Percentiles rank a stretch among this genome's conserved stretches.
These are phyloP conservation scores for Rhodotorula sphaerocarpa DNA, from an alignment of 768 basidiomycete species.

Conservation along the genomic window DNA sequence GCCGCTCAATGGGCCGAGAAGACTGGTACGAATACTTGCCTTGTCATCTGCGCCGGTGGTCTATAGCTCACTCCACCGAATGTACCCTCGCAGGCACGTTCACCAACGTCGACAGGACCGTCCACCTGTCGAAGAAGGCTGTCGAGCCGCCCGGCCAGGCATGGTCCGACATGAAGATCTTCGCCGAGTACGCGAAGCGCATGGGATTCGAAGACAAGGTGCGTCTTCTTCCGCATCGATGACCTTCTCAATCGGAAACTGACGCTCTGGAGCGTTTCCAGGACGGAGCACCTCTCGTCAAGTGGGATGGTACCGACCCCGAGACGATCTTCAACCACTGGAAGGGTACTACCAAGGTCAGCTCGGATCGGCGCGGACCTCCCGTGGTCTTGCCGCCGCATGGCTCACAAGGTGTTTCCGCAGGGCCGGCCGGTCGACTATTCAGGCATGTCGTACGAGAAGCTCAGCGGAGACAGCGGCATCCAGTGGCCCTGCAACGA, in stretches of 20 bases:
- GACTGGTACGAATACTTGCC: no score
- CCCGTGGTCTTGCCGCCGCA: neutral
- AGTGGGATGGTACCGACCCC: constrained; percentile 6
- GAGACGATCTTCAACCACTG: constrained; percentile 35
- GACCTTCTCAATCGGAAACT: no score
- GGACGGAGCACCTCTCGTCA: constrained; percentile 30
- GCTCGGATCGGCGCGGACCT: neutral
- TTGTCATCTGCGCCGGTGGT: no score
- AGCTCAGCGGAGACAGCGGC: constrained; percentile 33
- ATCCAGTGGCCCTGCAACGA: constrained; percentile 39
- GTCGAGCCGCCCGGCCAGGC: constrained; percentile 36
- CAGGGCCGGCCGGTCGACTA: constrained; percentile 32
- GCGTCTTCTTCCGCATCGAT: no score
- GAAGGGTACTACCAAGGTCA: constrained; percentile 19
- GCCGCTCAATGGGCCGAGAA: constrained; percentile 34
- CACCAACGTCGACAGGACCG: constrained; percentile 37
- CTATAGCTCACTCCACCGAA: neutral
- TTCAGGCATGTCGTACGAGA: constrained; percentile 28
- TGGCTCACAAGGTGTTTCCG: neutral
- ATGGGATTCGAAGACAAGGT: constrained; percentile 37
- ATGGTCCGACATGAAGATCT: constrained; percentile 35
- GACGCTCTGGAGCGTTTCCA: no score
- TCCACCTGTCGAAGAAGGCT: constrained; percentile 34
- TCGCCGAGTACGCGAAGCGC: constrained; percentile 30
- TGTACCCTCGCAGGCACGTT: constrained; percentile 1